A percentile compares a stretch with the other conserved stretches of the same genome.
Evolutionary conservation across 2,329 filamentous ascomycete species (phyloP).

Genomic region (Stachybotrys elegans): DNA sequence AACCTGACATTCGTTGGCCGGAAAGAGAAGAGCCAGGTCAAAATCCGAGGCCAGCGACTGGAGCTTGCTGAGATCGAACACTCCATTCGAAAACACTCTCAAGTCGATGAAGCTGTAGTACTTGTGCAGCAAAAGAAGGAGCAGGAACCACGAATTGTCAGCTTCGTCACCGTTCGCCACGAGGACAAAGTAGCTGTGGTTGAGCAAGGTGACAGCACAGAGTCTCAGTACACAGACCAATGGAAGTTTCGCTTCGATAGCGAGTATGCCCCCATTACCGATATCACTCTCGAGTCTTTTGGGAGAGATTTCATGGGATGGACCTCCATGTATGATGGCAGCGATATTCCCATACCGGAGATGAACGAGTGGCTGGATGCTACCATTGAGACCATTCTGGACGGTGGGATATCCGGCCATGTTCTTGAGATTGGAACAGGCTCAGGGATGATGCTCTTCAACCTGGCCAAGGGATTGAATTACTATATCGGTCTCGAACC

Average conservation of each 20-base stretch:
- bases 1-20: constrained; percentile 37
- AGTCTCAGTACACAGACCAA: too few species aligned
- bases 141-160: constrained; percentile 6
- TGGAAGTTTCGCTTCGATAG: too few species aligned
- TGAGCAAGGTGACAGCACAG: too few species aligned
- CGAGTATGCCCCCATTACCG: too few species aligned
- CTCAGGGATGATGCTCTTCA: constrained; percentile 26
- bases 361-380: constrained; percentile 28
- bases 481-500: constrained; percentile 23
- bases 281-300: too few species aligned
- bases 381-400: constrained; percentile 15
- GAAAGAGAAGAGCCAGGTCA: constrained; percentile 51
- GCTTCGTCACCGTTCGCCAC: constrained; percentile 10
- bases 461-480: constrained; percentile 12
- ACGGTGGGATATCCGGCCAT: constrained; percentile 7
- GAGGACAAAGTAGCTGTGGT: background rate
- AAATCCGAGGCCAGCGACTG: constrained; percentile 48
- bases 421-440: constrained; percentile 25
- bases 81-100: constrained; percentile 9
- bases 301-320: constrained; percentile 24
- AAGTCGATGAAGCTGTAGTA: constrained; percentile 14
- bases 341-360: constrained; percentile 16
- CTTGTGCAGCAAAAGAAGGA: constrained; percentile 2
- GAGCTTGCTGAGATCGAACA: constrained; percentile 29
- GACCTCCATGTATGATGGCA: constrained; percentile 26